These are phyloP conservation scores for Blastobotrys malaysiensis DNA, from an alignment of 1,139 yeast species.

Conservation along the genomic window DNA sequence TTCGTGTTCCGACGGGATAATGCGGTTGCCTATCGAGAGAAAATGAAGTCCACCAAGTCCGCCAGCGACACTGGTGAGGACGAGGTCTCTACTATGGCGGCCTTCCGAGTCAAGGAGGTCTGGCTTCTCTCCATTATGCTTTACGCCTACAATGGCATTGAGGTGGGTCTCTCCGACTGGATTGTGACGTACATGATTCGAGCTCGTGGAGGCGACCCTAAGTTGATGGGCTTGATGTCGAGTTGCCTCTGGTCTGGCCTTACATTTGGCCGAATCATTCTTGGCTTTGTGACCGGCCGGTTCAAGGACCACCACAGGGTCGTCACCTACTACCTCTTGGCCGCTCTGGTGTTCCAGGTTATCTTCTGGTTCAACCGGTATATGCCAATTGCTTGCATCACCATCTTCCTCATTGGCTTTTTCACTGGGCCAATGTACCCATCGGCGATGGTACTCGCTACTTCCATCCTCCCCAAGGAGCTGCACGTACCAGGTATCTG, in stretches of 20 bases:
- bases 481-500: slow-evolving; percentile 67
- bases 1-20: slow-evolving; percentile 17
- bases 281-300: slow-evolving; percentile 34
- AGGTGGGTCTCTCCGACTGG: slow-evolving; percentile 70
- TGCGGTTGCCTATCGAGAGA: slow-evolving; percentile 13
- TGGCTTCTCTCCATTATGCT: slow-evolving; percentile 54
- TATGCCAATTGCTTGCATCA: slow-evolving; percentile 16
- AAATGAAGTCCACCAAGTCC: slow-evolving; percentile 7
- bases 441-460: slow-evolving; percentile 60
- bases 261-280: slow-evolving; percentile 50
- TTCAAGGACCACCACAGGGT: slow-evolving; percentile 24
- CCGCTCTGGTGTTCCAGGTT: slow-evolving; percentile 22
- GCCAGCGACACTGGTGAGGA: background rate
- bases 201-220: slow-evolving; percentile 45
- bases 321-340: slow-evolving; percentile 19
- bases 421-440: slow-evolving; percentile 78
- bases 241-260: slow-evolving; percentile 72
- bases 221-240: slow-evolving; percentile 53
- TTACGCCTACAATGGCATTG: slow-evolving; percentile 60
- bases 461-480: slow-evolving; percentile 54
- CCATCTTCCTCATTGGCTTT: slow-evolving; percentile 52
- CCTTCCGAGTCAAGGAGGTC: slow-evolving; percentile 24
- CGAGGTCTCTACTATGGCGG: slow-evolving; percentile 11
- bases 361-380: slow-evolving; percentile 19
- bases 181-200: slow-evolving; percentile 55